phyloP scores from a whole-genome alignment of 2,329 filamentous ascomycete species.

The Pseudocercospora fijiensis region DNA sequence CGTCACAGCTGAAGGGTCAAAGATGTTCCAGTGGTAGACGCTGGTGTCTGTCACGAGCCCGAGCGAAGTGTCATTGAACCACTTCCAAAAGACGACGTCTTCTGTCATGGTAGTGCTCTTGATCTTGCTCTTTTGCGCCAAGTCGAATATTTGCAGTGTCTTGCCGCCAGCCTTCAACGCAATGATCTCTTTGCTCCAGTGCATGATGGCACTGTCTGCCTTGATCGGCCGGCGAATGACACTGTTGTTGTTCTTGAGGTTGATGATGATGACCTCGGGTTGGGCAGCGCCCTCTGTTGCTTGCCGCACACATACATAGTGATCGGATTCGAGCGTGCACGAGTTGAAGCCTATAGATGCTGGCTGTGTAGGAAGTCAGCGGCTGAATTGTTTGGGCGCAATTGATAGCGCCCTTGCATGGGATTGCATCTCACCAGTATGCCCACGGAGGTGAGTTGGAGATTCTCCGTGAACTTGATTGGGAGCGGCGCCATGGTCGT shows the following conservation, averaged over 20 bases:
- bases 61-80: slow-evolving; percentile 86
- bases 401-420: background rate
- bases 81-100: slow-evolving; percentile 99
- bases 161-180: slow-evolving; percentile 91
- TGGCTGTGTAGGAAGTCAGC: slow-evolving; percentile 48
- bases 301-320: slow-evolving; percentile 94
- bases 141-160: slow-evolving; percentile 96
- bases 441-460: slow-evolving; percentile 60
- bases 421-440: slow-evolving; percentile 45
- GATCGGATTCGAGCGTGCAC: slow-evolving; percentile 95
- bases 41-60: slow-evolving; percentile 87
- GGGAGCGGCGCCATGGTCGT: slow-evolving; percentile 63
- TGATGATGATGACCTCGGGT: slow-evolving; percentile 93
- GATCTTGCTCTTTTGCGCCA: slow-evolving; percentile 88
- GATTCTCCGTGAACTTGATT: slow-evolving; percentile 90
- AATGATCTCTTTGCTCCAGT: slow-evolving; percentile 94
- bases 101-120: slow-evolving; percentile 97
- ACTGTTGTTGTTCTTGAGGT: slow-evolving; percentile 97
- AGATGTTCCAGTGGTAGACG: slow-evolving; percentile 98
- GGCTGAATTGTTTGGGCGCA: slow-evolving; percentile 11
- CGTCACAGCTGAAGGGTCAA: slow-evolving; percentile 73
- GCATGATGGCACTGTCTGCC: slow-evolving; percentile 99
- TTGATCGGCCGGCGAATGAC: slow-evolving; percentile 94
- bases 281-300: slow-evolving; percentile 81
- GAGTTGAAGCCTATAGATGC: slow-evolving; percentile 81